Percentiles rank a stretch among this genome's conserved stretches.
Conservation (phyloP, 148 eudicot species). For the Arbutus unedo region DNA sequence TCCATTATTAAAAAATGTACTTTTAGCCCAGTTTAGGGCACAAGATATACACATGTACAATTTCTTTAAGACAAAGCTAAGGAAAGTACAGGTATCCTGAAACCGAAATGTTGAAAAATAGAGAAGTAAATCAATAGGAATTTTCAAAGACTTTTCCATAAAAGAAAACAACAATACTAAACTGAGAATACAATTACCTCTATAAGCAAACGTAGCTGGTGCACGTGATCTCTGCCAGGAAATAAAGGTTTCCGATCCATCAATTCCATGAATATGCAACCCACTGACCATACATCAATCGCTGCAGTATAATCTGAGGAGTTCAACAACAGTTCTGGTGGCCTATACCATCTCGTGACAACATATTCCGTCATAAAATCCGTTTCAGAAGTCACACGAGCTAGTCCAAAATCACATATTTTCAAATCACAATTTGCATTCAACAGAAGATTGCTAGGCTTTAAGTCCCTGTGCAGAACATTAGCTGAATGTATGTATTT, state of each 20-base stretch:
- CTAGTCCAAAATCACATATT: slow-evolving; percentile 94
- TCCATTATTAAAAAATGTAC: not conserved
- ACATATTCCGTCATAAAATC: slow-evolving; percentile 80
- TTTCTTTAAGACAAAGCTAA: not conserved
- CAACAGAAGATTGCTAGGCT: slow-evolving; percentile 90
- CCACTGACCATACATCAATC: slow-evolving; percentile 94
- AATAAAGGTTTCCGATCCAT: slow-evolving; percentile 94
- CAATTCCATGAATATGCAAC: slow-evolving; percentile 94
- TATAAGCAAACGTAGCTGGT: slow-evolving; percentile 83
- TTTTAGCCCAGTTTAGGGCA: not conserved
- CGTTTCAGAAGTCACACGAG: slow-evolving; percentile 36
- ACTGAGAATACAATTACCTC: slow-evolving; percentile 43
- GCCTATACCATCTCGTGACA: slow-evolving; percentile 50
- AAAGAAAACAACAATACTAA: not conserved
- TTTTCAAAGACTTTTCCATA: not conserved
- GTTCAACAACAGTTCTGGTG: slow-evolving; percentile 79
- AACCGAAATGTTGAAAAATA: not conserved
- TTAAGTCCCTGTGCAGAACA: slow-evolving; percentile 85
- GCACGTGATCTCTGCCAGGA: slow-evolving; percentile 96
- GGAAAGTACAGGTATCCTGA: not conserved
- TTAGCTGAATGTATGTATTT: slow-evolving; percentile 95
- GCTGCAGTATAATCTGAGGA: slow-evolving; percentile 88
- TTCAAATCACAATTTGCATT: slow-evolving; percentile 93
- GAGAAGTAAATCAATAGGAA: slow-evolving; percentile 6
- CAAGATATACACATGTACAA: not conserved